Percentiles rank a stretch among this genome's conserved stretches.
phyloP scores from a whole-genome alignment of 164 flowering plant genomes.

The Dillenia suffruticosa region DNA sequence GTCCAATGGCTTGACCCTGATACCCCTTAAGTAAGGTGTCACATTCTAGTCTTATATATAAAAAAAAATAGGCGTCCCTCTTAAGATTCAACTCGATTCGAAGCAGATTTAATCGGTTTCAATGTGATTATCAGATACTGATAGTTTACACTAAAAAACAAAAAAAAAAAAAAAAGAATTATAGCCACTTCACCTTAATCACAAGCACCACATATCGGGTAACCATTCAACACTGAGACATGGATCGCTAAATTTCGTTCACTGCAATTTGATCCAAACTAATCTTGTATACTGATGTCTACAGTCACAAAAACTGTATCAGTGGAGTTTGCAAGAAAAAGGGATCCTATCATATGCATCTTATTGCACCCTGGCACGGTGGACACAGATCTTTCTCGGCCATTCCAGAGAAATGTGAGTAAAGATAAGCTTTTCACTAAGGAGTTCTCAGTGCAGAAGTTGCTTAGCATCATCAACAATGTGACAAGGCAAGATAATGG shows the following conservation, averaged over 20 bases:
- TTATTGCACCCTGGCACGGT: constrained; percentile 95
- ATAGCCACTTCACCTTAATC: too few species aligned
- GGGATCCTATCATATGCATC: constrained; percentile 78
- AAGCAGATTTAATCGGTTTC: too few species aligned
- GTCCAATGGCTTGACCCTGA: too few species aligned
- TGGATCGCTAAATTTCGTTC: not conserved
- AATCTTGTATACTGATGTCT: not conserved
- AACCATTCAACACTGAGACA: too few species aligned
- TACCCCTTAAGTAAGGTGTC: too few species aligned
- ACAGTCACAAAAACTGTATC: constrained; percentile 89
- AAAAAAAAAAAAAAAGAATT: too few species aligned
- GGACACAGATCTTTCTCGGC: constrained; percentile 86
- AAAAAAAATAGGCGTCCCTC: too few species aligned
- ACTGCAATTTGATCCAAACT: not conserved
- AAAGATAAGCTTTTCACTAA: constrained; percentile 80
- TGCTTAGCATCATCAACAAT: constrained; percentile 60
- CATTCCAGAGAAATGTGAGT: constrained; percentile 86
- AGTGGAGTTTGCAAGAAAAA: constrained; percentile 73
- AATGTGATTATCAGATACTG: too few species aligned
- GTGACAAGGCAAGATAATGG: constrained; percentile 72
- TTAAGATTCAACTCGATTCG: too few species aligned
- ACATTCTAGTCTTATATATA: too few species aligned
- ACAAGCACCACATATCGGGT: too few species aligned
- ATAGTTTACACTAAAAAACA: too few species aligned
- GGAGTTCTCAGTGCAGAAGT: constrained; percentile 85